Conservation (phyloP, 2,329 filamentous ascomycete genomes). For the Fusarium newnesense region DNA sequence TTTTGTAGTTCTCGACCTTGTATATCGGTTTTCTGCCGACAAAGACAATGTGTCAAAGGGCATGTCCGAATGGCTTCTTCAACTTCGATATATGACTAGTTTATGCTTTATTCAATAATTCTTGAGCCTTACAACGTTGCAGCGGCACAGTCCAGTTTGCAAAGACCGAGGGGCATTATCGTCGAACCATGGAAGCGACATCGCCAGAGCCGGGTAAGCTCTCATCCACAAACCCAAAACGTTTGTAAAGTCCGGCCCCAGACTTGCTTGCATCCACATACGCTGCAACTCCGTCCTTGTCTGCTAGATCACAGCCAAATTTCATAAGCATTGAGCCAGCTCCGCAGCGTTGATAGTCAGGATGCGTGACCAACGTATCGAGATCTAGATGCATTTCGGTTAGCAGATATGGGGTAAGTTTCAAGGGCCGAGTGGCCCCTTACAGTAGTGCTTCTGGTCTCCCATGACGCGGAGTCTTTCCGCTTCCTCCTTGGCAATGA, state of each 20-base stretch:
- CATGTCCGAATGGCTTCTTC: not conserved
- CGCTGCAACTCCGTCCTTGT: slow-evolving; percentile 28
- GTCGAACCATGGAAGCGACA: slow-evolving; percentile 27
- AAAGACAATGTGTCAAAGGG: fast-evolving
- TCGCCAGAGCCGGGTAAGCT: slow-evolving; percentile 20
- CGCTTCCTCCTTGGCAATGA: slow-evolving; percentile 24
- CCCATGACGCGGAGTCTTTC: slow-evolving; percentile 32
- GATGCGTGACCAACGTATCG: slow-evolving; percentile 42
- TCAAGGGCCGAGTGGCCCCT: not conserved
- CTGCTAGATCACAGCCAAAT: slow-evolving; percentile 41
- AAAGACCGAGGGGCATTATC: not conserved
- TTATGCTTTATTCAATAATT: not conserved
- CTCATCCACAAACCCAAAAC: slow-evolving; percentile 32
- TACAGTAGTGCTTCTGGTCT: slow-evolving; percentile 29
- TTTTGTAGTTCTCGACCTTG: not conserved
- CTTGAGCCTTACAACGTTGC: not conserved
- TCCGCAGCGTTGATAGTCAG: slow-evolving; percentile 42
- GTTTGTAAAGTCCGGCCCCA: slow-evolving; percentile 21
- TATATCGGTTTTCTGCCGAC: not conserved
- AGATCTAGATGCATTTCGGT: slow-evolving; percentile 26
- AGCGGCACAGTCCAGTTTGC: not conserved
- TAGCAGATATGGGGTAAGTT: not conserved
- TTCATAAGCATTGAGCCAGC: slow-evolving; percentile 39
- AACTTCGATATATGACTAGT: not conserved
- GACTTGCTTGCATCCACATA: slow-evolving; percentile 41